phyloP scores from a whole-genome alignment of 768 basidiomycete species.

The Rhodotorula paludigena region DNA sequence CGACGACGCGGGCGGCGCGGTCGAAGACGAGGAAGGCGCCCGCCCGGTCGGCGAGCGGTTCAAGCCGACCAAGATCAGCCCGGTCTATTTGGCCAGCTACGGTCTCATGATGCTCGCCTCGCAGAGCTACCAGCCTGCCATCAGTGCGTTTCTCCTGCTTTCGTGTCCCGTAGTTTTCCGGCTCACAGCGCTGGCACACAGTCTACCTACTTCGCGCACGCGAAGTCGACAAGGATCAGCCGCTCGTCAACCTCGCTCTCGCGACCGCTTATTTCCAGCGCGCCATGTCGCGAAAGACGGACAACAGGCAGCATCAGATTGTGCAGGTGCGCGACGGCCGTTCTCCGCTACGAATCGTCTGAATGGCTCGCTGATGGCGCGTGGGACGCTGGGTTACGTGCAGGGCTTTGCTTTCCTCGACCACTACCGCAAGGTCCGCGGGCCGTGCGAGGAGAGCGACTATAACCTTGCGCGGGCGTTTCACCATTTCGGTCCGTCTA shows the following conservation, averaged over 20 bases:
- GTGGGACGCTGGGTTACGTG: too few relatives aligned
- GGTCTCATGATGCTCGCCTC: slow-evolving; percentile 77
- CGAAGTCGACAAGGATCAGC: slow-evolving; percentile 75
- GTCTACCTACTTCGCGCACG: slow-evolving; percentile 86
- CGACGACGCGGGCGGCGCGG: slow-evolving; percentile 44
- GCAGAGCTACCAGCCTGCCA: slow-evolving; percentile 81
- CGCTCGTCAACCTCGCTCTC: slow-evolving; percentile 74
- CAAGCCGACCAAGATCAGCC: slow-evolving; percentile 61
- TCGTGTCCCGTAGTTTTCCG: neutral
- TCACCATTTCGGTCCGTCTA: slow-evolving; percentile 73
- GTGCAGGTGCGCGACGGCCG: slow-evolving; percentile 56
- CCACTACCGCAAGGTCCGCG: slow-evolving; percentile 67
- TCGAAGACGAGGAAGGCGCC: slow-evolving; percentile 6
- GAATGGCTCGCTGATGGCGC: slow-evolving; percentile 4
- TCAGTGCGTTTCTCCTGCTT: slow-evolving; percentile 60
- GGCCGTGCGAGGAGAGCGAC: slow-evolving; percentile 67
- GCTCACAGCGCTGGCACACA: slow-evolving; percentile 45
- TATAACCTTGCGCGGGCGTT: slow-evolving; percentile 89
- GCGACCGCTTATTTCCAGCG: slow-evolving; percentile 81
- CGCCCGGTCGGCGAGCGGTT: slow-evolving; percentile 39
- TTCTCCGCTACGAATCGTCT: neutral
- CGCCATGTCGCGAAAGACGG: slow-evolving; percentile 86
- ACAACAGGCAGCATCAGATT: slow-evolving; percentile 86
- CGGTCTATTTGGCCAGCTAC: slow-evolving; percentile 66
- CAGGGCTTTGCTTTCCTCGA: slow-evolving; percentile 80